Evolutionary conservation across 2,329 filamentous ascomycete genomes (phyloP).

Genomic region (Cytospora piceicola): DNA sequence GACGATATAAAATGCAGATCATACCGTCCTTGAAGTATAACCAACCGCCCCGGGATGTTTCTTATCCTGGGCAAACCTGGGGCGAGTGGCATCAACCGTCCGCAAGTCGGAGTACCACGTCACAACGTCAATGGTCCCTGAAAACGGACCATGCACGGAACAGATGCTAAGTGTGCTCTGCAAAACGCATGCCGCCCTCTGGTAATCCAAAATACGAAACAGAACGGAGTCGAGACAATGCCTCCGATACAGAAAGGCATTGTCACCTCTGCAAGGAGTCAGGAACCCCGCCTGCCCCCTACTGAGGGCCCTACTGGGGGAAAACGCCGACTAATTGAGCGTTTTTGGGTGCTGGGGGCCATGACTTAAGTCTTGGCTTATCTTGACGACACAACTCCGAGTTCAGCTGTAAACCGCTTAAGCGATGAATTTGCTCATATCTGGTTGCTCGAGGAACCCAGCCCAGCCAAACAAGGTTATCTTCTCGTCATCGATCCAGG

Average conservation of each 20-base stretch:
- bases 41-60: not conserved
- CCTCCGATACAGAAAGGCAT: not conserved
- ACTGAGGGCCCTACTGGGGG: too few species aligned
- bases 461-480: not conserved
- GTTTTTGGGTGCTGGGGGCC: not conserved
- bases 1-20: conserved; percentile 17
- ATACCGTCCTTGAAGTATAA: not conserved
- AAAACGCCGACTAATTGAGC: conserved; percentile 1
- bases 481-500: not conserved
- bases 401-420: not conserved
- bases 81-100: not conserved
- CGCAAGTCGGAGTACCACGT: not conserved
- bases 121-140: not conserved
- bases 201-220: not conserved
- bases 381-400: not conserved
- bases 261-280: not conserved
- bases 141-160: not conserved
- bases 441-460: not conserved
- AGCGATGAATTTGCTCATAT: not conserved
- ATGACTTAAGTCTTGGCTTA: not conserved
- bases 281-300: not conserved
- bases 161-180: not conserved
- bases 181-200: not conserved
- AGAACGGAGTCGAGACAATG: not conserved
- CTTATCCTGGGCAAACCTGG: not conserved